Base-by-base conservation (phyloP, 2,329 filamentous ascomycete species). In the Juglanconis juglandina region DNA sequence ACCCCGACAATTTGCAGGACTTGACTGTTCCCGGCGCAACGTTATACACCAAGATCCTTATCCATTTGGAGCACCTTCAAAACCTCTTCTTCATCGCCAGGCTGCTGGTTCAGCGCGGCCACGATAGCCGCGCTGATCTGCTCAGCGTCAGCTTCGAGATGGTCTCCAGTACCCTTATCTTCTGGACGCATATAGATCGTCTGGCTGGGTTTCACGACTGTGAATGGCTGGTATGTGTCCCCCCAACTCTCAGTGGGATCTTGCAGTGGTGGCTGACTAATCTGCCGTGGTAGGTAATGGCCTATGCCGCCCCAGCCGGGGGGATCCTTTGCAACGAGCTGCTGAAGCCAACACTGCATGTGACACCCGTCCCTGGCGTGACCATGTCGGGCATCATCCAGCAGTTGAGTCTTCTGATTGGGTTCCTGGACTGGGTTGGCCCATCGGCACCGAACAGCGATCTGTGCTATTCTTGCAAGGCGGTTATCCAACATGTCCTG, bases 51-150 rank as follows among this genome's bases (percentile, higher is more conserved):
- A 72, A 79, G 2, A 75, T 82, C 13, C 68, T 85, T 1, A 69
- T 82, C 1, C 74, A 75, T 2, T 73, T 85, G 2, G 76, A 80
- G 30, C 78, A 83, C 50, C 69, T 85, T 0, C 80, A 86, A 47
- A 86, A 86, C 44, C 72, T 83, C 3, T 86, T 88, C 60, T 77
- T 87, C 9, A 72, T 86, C 5, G 81, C 87, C 59, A 75, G 85
- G 14, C 75, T 87, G 0, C 70, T 87, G 8, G 73, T 81, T 30
- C 82, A 81, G 17, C 69, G 71, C 3, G 73, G 75, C 0, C 69
- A 75, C 11, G 65, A 70, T 0, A 72, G 75, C 8, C 70, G 75
- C 8, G 74, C 74, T 0, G 71, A 77, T 13, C 69, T 81, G 9
- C 68, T 82, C 6, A 68, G 75, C 1, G 73, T 77, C 30, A 80